Base-by-base conservation (phyloP, 1,284 basidiomycete species). In the Tilletia walkeri region DNA sequence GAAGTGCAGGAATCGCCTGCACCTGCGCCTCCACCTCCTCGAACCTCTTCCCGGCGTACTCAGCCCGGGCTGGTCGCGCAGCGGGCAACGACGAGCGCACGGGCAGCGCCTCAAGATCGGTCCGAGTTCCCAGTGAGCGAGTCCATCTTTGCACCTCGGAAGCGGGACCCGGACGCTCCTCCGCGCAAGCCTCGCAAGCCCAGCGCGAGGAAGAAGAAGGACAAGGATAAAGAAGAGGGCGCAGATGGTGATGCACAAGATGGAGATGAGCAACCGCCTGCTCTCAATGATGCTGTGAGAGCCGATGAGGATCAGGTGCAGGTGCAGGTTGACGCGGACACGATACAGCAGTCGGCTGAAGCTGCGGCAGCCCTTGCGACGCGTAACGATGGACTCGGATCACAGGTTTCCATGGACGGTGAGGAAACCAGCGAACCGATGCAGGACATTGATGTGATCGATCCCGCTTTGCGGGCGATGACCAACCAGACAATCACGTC, bases 91-190 rank as follows among this genome's bases (percentile, higher is more conserved):
- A 18, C 59, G 34, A 63, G 59, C 34, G 18, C 18, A 34, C 12
- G 36, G 18, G 59, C 59, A 18, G 59, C 30, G 30, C 59, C 59
- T 2, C 59, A 63, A 39, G 59, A 63, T 41, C 59, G 59, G 16
- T 7, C 34, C 34, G 30, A 63, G 1, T 39, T 63, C 36, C 59
- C 59, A 12, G 12, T 34, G 36, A 63, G 14, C 9, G 34, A 63
- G 36, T 63, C 59, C 12, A 39, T 63, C 9, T 63, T 63, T 20
- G 59, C 59, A 20, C 59, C 59, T 20, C 30, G 59, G 6, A 18
- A 38, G 36, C 59, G 59, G 16, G 59, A 63, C n/a, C 59, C 59
- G 36, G 39, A 63, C 36, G 59, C 30, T 14, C 59, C 59, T 24
- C 59, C 59, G 16, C 59, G 59, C 36, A 34, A 34, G 12, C 34